Base-by-base conservation (phyloP, 2,329 filamentous ascomycete species). In the Trichoderma sp. region DNA sequence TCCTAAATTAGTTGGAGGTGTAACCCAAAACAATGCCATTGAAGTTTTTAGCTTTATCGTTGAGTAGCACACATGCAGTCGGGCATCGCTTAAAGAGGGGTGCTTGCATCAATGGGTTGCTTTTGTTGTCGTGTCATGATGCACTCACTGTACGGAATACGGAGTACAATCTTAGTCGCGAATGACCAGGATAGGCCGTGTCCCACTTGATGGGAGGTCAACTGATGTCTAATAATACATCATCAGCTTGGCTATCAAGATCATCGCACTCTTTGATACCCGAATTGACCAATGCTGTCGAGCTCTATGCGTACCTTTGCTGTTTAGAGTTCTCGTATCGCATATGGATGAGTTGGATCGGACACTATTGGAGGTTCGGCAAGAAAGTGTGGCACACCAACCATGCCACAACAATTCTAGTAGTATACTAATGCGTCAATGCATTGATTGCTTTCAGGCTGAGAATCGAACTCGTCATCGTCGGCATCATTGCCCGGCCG, bases 301-400 rank as follows among this genome's bases (percentile, higher is more conserved):
- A 48, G 34, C 34, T 63, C 45, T 53, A 6, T 45, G 45, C 59
- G 45, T 39, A 53, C 29, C 13, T 39, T 22, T 22, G 5, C 27
- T 35, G 52, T 45, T 34, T 48, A 57, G 15, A 65, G 52, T 57
- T 56, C 63, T 65, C 63, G 63, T 57, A 65, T 65, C 63, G 52
- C 50, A 35, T 34, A 19, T 29, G 52, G n/a, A 19, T 54, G 52
- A 45, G 37, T 37, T 22, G 63, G 37, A 34, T 65, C 63, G 63
- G 37, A 57, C 15, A 13, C 52, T 37, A 65, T 65, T 56, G 63
- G 63, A 65, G 63, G 37, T 34, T 65, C 52, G 52, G 45, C 17
- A 48, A 27, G 25, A 34, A 48, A 39, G 52, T 65, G 63, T 57
- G 63, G 37, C 63, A 65, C 63, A 65, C 63, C 61, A 52, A 19